Base-by-base conservation (phyloP, 2,329 filamentous ascomycete genomes). In the Dothistroma septosporum region DNA sequence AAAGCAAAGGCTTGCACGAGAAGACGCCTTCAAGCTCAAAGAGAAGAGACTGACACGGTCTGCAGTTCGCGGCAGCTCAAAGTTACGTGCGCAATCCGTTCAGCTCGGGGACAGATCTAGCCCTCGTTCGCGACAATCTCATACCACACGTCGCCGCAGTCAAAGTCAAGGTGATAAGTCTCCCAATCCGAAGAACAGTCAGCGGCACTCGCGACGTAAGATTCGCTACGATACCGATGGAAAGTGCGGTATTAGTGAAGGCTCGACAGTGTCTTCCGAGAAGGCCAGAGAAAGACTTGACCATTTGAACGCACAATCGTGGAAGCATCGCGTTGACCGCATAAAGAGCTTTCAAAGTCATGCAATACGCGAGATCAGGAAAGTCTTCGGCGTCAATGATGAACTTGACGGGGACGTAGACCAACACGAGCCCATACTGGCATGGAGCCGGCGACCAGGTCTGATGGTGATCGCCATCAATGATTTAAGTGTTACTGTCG, bases 1-100 rank as follows among this genome's bases (percentile, higher is more conserved):
- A 75, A 87, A 88, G 72, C 94, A 97, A 74, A 85, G 94, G 21
- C 79, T 96, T 58, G 92, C 93, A 4, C 86, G 94, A 48, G 91
- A 96, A 73, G 91, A 96, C 66, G 93, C 93, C 0, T 97, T 95
- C 75, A 81, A 86, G 14, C 80, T 96, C 61, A 99, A 99, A 74
- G 83, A 89, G 14, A 95, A 92, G 73, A 92, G 89, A 70, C 84
- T 97, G 21, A 88, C 93, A 63, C 86, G 91, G 59, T 66, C 73
- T 55, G 77, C 82, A 57, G 77, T 77, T 7, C 79, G 80, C 44
- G 78, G 78, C 31, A 77, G 78, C 21, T 82, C 83, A 9, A 79
- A 81, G 8, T 69, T 80, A 22, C 80, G 85, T 48, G 77, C 83
- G 11, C 80, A 78, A 57, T 85, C 83, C 33, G 78, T 79, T 19